Base-by-base conservation (phyloP, 1,284 basidiomycete genomes). In the Kalmanozyma brasiliensis region DNA sequence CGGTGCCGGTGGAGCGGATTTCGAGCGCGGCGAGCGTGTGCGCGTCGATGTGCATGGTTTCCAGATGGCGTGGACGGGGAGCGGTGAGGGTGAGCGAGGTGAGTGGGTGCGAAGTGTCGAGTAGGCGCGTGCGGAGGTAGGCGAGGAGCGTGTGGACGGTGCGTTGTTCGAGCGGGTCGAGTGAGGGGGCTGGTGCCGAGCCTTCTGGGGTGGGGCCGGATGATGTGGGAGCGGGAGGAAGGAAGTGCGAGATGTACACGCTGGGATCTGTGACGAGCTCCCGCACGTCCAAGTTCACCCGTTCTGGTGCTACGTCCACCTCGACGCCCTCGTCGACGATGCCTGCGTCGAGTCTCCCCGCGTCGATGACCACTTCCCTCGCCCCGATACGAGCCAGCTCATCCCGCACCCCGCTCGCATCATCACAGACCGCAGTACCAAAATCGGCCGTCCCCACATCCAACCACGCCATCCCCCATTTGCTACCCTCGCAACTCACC, bases 371-470 rank as follows among this genome's bases (percentile, higher is more conserved):
- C 13, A 80, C 57, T 55, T 81, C 80, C 20, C 57, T 60, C 3
- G 79, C 74, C 1, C 52, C 49, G 29, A 81, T 72, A 8, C 80
- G 51, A 3, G 76, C 76, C 17, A 81, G 57, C 45, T 79, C 77
- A 56, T 81, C 80, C 13, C 80, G 52, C 35, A 81, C 36, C 20
- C 40, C 56, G 19, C 60, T 44, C 16, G 55, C 52, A 49, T 79
- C 80, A 8, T 32, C 17, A 43, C 74, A 78, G 7, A 51, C 41
- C 0, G 66, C 62, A 17, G 77, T 78, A 13, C 49, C 49, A 26
- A 81, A 79, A 43, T 80, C 78, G 19, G 77, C 76, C 16, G 80
- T 81, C n/a, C 78, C 73, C 23, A 81, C 65, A 48, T 81, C 80
- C 32, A 80, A 53, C 80, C 80, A 81, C 5, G 79, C 79, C 10